phyloP scores from a whole-genome alignment of 2,329 filamentous ascomycete species.

The Pseudogymnoascus sp. region DNA sequence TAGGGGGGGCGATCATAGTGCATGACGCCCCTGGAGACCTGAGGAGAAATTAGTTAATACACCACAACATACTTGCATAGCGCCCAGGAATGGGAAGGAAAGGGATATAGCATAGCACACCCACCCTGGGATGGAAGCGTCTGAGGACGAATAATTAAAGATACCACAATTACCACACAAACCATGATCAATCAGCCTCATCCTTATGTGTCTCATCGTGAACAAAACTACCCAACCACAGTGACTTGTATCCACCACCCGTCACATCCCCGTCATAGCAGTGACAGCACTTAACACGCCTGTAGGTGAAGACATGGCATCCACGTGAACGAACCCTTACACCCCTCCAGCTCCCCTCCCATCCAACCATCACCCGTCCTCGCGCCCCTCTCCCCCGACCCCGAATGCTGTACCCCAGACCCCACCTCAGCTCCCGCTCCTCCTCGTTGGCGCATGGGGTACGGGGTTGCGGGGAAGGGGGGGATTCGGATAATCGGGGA shows the following conservation, averaged over 20 bases:
- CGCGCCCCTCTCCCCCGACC: neutral
- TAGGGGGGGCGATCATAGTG: neutral
- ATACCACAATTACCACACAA: neutral
- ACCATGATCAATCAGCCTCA: neutral
- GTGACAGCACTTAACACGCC: too few relatives aligned
- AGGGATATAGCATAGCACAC: neutral
- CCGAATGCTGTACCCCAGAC: neutral
- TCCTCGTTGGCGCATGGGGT: too few relatives aligned
- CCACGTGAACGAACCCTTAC: neutral
- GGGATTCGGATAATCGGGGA: neutral
- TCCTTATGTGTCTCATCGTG: neutral
- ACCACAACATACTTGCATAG: neutral
- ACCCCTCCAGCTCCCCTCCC: neutral
- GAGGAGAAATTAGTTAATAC: constrained; percentile 3
- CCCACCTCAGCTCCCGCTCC: too few relatives aligned
- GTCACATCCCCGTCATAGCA: too few relatives aligned
- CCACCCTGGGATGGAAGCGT: neutral
- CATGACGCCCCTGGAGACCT: neutral
- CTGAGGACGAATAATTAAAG: neutral
- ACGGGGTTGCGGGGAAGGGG: too few relatives aligned
- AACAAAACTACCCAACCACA: too few relatives aligned
- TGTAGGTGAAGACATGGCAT: neutral
- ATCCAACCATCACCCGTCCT: neutral
- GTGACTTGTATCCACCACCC: too few relatives aligned
- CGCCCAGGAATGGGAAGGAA: neutral